A percentile compares a stretch with the other conserved stretches of the same genome.
Evolutionary conservation across 108 stramenopile genomes (phyloP).

Genomic region (Hondaea fermentalgiana): DNA sequence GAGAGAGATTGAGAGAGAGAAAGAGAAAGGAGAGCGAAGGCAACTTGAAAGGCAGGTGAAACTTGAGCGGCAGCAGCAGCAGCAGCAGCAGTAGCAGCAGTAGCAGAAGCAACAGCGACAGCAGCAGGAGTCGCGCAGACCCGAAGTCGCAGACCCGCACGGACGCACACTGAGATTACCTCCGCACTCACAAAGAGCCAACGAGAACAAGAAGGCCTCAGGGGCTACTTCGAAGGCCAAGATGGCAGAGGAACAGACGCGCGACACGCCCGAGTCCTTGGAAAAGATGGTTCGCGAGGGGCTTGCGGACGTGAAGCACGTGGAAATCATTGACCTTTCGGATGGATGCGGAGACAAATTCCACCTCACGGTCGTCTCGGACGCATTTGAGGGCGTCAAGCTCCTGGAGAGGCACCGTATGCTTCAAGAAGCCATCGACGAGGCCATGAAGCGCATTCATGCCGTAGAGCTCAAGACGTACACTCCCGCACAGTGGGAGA

Average conservation of each 20-base stretch:
- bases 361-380: background rate
- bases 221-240: too few species aligned
- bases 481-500: background rate
- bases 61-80: background rate
- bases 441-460: background rate
- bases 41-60: background rate
- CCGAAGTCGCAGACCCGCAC: background rate
- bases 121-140: background rate
- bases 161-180: too few species aligned
- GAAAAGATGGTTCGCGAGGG: background rate
- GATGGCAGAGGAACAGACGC: too few species aligned
- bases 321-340: background rate
- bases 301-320: background rate
- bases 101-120: background rate
- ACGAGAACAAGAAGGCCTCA: too few species aligned
- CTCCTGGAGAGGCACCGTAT: slow-evolving; percentile 8
- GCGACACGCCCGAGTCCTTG: background rate
- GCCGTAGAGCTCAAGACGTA: background rate
- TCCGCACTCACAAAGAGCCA: too few species aligned
- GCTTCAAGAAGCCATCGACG: background rate
- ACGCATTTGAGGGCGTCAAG: background rate
- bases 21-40: background rate
- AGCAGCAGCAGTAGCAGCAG: background rate
- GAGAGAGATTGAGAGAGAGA: background rate
- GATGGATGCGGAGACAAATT: slow-evolving; percentile 12